Conservation (phyloP, 108 stramenopile genomes). For the Nitzschia inconspicua region DNA sequence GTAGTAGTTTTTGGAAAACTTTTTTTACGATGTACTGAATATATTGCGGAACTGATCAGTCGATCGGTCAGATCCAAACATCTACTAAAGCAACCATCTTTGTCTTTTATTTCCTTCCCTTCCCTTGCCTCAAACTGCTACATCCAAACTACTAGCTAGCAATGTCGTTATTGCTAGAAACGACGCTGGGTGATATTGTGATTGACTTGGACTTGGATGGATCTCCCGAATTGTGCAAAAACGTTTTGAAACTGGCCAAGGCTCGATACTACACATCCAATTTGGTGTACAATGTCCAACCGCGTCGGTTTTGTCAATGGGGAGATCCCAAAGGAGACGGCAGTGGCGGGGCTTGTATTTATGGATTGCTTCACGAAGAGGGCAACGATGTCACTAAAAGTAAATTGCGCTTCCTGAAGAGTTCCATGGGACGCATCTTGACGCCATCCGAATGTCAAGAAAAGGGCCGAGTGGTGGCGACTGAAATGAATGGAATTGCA, state of each 20-base stretch:
- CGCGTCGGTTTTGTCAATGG: slow-evolving; percentile 67
- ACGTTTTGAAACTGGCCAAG: slow-evolving; percentile 78
- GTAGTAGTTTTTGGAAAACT: no score
- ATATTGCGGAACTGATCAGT: no score
- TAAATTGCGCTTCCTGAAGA: slow-evolving; percentile 54
- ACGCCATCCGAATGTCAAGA: slow-evolving; percentile 49
- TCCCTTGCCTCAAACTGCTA: neutral
- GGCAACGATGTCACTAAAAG: slow-evolving; percentile 25
- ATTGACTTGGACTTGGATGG: slow-evolving; percentile 83
- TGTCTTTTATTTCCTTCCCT: no score
- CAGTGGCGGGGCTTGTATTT: slow-evolving; percentile 84
- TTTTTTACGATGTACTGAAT: no score
- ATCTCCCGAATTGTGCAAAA: slow-evolving; percentile 69
- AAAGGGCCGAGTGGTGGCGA: slow-evolving; percentile 69
- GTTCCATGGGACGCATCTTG: slow-evolving; percentile 57
- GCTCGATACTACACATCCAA: slow-evolving; percentile 75
- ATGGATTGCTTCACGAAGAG: slow-evolving; percentile 41
- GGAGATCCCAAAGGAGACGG: slow-evolving; percentile 95
- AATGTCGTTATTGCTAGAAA: slow-evolving; percentile 85
- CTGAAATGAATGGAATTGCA: slow-evolving; percentile 57
- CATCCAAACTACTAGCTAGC: neutral
- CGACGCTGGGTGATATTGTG: slow-evolving; percentile 79
- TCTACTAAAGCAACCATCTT: no score
- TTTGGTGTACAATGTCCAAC: slow-evolving; percentile 67
- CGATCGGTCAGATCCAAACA: no score